Conservation (phyloP, 1,139 yeast species). For the Zygosaccharomyces pseudobailii region DNA sequence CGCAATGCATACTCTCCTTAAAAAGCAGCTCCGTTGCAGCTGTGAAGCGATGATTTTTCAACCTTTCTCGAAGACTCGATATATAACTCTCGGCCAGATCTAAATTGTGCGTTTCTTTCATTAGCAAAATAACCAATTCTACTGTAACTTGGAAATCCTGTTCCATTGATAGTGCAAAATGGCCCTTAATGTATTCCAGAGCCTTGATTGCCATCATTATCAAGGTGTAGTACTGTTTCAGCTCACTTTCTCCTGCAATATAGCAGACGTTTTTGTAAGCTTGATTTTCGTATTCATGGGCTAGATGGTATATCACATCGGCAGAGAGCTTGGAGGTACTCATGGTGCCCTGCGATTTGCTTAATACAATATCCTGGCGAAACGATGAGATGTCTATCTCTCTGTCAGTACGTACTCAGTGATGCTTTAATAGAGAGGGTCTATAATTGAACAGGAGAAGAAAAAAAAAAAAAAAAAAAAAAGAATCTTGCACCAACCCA, state of each 20-base stretch:
- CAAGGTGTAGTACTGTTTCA: slow-evolving; percentile 27
- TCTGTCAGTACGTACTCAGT: background rate
- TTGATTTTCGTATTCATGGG: slow-evolving; percentile 24
- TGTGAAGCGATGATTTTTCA: slow-evolving; percentile 17
- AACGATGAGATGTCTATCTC: background rate
- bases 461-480: background rate
- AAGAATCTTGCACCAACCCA: no score
- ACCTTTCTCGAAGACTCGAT: slow-evolving; percentile 22
- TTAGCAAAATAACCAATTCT: slow-evolving; percentile 21
- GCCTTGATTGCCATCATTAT: slow-evolving; percentile 23
- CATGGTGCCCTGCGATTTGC: background rate
- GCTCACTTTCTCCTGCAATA: slow-evolving; percentile 16
- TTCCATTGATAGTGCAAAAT: slow-evolving; percentile 21
- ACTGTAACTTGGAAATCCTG: slow-evolving; percentile 26
- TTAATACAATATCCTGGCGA: background rate
- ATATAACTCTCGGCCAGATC: slow-evolving; percentile 30
- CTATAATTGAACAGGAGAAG: background rate
- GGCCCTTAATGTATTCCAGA: slow-evolving; percentile 18
- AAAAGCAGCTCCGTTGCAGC: slow-evolving; percentile 10
- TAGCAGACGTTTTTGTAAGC: slow-evolving; percentile 18
- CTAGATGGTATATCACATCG: slow-evolving; percentile 16
- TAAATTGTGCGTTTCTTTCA: slow-evolving; percentile 25
- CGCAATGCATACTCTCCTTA: slow-evolving; percentile 22
- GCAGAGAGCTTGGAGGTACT: slow-evolving; percentile 6
- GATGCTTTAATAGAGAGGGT: background rate